Evolutionary conservation across 345 rosid species (phyloP).

Genomic region (Stellera chamaejasme): DNA sequence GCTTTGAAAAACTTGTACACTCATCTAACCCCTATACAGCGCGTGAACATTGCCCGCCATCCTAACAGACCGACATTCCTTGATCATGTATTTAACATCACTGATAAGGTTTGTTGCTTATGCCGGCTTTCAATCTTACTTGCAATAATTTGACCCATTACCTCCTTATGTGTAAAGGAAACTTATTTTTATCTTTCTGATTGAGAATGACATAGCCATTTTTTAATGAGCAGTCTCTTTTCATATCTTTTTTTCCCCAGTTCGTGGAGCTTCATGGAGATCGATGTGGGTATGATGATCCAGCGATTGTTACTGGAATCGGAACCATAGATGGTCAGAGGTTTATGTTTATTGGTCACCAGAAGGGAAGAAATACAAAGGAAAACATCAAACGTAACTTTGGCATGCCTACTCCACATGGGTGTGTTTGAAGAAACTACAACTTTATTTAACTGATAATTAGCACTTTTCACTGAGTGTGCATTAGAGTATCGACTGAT

Average conservation of each 20-base stretch:
- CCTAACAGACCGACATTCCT: conserved; percentile 98
- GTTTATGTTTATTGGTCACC: conserved; percentile 97
- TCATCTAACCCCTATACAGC: conserved; percentile 78
- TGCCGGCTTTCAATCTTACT: background rate
- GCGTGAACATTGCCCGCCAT: conserved; percentile 92
- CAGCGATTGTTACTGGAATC: conserved; percentile 91
- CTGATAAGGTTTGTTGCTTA: conserved; percentile 64
- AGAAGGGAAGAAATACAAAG: conserved; percentile 98
- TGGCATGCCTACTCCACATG: conserved; percentile 99
- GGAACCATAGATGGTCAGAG: conserved; percentile 83
- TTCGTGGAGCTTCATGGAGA: conserved; percentile 99
- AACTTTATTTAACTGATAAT: background rate
- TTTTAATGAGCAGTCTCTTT: conserved; percentile 8
- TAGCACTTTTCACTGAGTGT: background rate
- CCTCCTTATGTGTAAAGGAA: background rate
- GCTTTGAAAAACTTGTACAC: conserved; percentile 74
- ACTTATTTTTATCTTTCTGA: background rate
- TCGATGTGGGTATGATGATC: conserved; percentile 96
- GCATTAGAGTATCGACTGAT: conserved; percentile 11
- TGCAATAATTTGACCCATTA: conserved; percentile 1
- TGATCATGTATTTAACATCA: conserved; percentile 82
- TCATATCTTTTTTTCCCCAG: conserved; percentile 27
- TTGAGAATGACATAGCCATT: conserved; percentile 1
- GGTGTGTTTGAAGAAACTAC: conserved; percentile 38
- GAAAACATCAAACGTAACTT: conserved; percentile 91